Conservation (phyloP, 768 basidiomycete genomes). For the Infundibulicybe gibba region DNA sequence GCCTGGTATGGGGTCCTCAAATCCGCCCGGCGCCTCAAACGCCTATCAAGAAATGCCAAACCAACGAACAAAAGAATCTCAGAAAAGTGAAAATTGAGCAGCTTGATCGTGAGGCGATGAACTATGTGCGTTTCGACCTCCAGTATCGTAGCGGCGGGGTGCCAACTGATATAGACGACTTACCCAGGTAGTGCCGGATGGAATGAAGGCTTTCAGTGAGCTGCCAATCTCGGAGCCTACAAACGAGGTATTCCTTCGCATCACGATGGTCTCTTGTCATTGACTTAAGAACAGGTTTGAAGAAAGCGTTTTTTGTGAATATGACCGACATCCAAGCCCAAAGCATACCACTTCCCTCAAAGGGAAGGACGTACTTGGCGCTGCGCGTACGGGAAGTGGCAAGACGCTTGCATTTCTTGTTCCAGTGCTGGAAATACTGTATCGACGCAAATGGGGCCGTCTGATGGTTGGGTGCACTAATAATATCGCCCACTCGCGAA, state of each 20-base stretch:
- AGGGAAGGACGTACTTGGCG: slow-evolving; percentile 94
- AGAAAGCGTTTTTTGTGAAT: slow-evolving; percentile 79
- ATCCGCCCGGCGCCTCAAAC: slow-evolving; percentile 1
- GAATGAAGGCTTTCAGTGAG: slow-evolving; percentile 59
- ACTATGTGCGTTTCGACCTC: slow-evolving; percentile 38
- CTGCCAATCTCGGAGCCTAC: slow-evolving; percentile 73
- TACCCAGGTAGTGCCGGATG: slow-evolving; percentile 45
- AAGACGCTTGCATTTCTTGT: slow-evolving; percentile 97
- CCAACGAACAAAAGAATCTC: slow-evolving; percentile 31
- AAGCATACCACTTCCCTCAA: slow-evolving; percentile 90
- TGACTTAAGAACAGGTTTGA: slow-evolving; percentile 54
- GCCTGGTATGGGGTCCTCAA: background rate
- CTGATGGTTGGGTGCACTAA: slow-evolving; percentile 89
- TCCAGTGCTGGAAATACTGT: slow-evolving; percentile 87
- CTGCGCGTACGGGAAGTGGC: slow-evolving; percentile 92
- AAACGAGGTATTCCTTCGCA: slow-evolving; percentile 52
- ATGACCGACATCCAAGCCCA: slow-evolving; percentile 93
- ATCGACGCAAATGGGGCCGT: slow-evolving; percentile 91
- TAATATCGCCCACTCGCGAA: slow-evolving; percentile 94
- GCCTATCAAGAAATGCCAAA: slow-evolving; percentile 16
- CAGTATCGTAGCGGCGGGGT: no score
- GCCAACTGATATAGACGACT: background rate
- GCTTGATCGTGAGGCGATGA: slow-evolving; percentile 43
- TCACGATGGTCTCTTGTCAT: background rate
- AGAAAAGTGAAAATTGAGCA: slow-evolving; percentile 49